Base-by-base conservation (phyloP, 1,284 basidiomycete genomes). In the Entoloma clypeatum region DNA sequence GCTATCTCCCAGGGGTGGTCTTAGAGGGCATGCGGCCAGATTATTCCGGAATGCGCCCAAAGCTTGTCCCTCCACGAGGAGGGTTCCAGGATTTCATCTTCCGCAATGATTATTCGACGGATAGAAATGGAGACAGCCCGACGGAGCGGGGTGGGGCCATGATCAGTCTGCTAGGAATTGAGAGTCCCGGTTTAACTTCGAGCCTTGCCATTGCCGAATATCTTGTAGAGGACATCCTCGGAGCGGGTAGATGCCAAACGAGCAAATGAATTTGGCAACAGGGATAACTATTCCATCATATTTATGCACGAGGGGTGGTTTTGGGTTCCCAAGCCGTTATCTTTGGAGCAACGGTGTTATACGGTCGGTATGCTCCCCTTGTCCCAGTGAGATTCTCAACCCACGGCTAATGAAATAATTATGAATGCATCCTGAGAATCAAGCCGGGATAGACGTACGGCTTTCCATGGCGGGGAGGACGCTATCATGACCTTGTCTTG, bases 31-130 rank as follows among this genome's bases (percentile, higher is more conserved):
- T 99, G 39, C 71, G 77, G 45, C 85, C 92, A 2, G 94, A 96
- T 62, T 98, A 97, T 60, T 83, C 86, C 16, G 95, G 95, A 2
- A 81, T 99, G 50, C 74, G 95, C 43, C 92, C 95, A 3, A 98
- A 98, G 62, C 69, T 97, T 10, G 78, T 81, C 4, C 75, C 79
- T 1, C 88, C 89, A 1, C 70, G 72, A 8, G 75, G 73, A 4
- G 83, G 82, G 1, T 95, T 97, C 60, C 80, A 85, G 50, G 95
- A 99, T 60, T 98, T 98, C 58, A 59, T 79, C 19, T 67, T 90
- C 58, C 68, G 79, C 39, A 69, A 61, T 35, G 76, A 86, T 57
- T 70, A 74, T 50, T 60, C 70, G 3, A 54, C 41, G 11, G 36
- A 48, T 30, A 61, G 61, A 5, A 60, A 50, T 13, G 32, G 16